A percentile compares a stretch with the other conserved stretches of the same genome.
Evolutionary conservation across 768 basidiomycete species (phyloP).

Genomic region (Tubosaeta brunneosetosa): DNA sequence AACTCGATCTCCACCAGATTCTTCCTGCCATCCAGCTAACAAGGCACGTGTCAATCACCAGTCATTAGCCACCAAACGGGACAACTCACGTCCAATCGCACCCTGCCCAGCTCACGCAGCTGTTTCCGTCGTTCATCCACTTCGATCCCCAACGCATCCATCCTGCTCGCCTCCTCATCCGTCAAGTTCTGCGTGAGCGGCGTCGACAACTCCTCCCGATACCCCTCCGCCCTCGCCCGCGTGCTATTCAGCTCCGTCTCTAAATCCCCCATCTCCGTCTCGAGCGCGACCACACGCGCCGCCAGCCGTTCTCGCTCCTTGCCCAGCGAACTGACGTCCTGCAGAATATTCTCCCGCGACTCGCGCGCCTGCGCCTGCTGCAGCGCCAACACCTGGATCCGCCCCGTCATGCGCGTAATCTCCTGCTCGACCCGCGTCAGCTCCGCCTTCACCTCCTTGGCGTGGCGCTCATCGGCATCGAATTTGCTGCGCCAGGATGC

Average conservation of each 20-base stretch:
- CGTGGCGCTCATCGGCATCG: slow-evolving; percentile 57
- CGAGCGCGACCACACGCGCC: slow-evolving; percentile 56
- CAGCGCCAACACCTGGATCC: slow-evolving; percentile 62
- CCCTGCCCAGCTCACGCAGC: slow-evolving; percentile 62
- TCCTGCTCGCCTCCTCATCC: slow-evolving; percentile 60
- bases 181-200: slow-evolving; percentile 75
- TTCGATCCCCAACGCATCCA: slow-evolving; percentile 67
- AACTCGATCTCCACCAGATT: slow-evolving; percentile 88
- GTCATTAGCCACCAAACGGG: background rate
- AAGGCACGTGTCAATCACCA: background rate
- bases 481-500: slow-evolving; percentile 70
- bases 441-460: slow-evolving; percentile 68
- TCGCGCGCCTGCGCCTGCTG: slow-evolving; percentile 70
- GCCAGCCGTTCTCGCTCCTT: slow-evolving; percentile 69
- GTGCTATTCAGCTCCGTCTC: slow-evolving; percentile 66
- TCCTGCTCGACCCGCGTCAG: slow-evolving; percentile 79
- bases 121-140: slow-evolving; percentile 70
- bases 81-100: slow-evolving; percentile 61
- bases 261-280: slow-evolving; percentile 64
- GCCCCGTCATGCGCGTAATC: slow-evolving; percentile 70
- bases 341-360: slow-evolving; percentile 59
- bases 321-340: slow-evolving; percentile 54
- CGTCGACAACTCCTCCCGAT: slow-evolving; percentile 63
- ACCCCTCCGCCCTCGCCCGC: slow-evolving; percentile 58
- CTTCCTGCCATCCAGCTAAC: slow-evolving; percentile 60